Evolutionary conservation across 2,329 filamentous ascomycete species (phyloP).

Genomic region (Monosporascus sp.): DNA sequence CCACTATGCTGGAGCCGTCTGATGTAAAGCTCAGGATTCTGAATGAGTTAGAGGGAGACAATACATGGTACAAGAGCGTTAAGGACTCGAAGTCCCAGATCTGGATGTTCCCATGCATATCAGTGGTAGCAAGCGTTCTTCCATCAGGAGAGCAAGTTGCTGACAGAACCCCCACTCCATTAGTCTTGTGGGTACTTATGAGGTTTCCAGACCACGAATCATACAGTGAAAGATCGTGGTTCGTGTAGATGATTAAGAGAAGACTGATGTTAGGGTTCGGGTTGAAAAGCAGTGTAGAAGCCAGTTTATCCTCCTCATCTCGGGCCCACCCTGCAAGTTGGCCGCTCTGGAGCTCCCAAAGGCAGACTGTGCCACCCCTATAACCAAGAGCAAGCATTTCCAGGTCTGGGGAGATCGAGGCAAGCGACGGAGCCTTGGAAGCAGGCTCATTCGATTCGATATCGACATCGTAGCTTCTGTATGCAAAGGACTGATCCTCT

Average conservation of each 20-base stretch:
- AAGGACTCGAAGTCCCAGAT: slow-evolving; percentile 20
- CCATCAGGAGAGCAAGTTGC: slow-evolving; percentile 14
- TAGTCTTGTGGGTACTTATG: slow-evolving; percentile 2
- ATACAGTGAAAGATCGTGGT: slow-evolving; percentile 13
- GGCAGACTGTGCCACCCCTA: slow-evolving; percentile 13
- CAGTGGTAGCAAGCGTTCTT: slow-evolving; percentile 11
- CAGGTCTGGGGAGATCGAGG: slow-evolving; percentile 11
- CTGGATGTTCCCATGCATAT: slow-evolving; percentile 9
- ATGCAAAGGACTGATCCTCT: slow-evolving; percentile 8
- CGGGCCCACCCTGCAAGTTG: slow-evolving; percentile 14
- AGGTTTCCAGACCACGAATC: slow-evolving; percentile 12
- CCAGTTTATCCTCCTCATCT: slow-evolving; percentile 8
- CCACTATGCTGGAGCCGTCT: slow-evolving; percentile 13
- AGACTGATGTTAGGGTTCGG: slow-evolving; percentile 13
- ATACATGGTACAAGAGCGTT: slow-evolving; percentile 12
- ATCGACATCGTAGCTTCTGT: slow-evolving; percentile 4
- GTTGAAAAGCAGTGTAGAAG: slow-evolving; percentile 14
- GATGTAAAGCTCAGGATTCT: slow-evolving; percentile 15
- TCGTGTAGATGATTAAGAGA: slow-evolving; percentile 13
- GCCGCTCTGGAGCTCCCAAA: slow-evolving; percentile 11
- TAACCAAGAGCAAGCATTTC: slow-evolving; percentile 16
- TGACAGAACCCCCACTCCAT: slow-evolving; percentile 6
- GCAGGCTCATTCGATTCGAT: neutral
- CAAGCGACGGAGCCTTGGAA: slow-evolving; percentile 7
- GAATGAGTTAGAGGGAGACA: slow-evolving; percentile 7